phyloP scores from a whole-genome alignment of 2,329 filamentous ascomycete genomes.

The Phaeosphaeriaceae sp. region DNA sequence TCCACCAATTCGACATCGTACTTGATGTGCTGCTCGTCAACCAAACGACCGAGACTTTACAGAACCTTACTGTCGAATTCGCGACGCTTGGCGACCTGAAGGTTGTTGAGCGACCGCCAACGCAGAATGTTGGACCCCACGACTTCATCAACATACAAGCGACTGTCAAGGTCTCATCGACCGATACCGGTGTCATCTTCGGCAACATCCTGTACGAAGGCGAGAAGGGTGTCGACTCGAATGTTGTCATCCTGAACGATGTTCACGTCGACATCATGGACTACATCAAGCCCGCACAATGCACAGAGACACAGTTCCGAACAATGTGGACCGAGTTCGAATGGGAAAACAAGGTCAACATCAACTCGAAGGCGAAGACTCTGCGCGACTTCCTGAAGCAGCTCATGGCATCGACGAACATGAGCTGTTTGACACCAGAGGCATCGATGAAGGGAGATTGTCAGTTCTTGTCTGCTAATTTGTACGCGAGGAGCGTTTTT shows the following conservation, averaged over 20 bases:
- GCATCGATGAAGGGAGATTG: conserved; percentile 97
- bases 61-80: conserved; percentile 97
- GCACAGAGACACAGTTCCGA: conserved; percentile 96
- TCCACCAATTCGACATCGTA: conserved; percentile 98
- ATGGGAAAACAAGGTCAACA: conserved; percentile 99
- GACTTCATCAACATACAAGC: conserved; percentile 99
- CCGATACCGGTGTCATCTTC: conserved; percentile 97
- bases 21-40: conserved; percentile 96
- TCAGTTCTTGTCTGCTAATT: conserved; percentile 94
- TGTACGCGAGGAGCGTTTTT: conserved; percentile 96
- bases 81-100: conserved; percentile 98
- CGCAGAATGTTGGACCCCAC: conserved; percentile 92
- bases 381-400: conserved; percentile 91
- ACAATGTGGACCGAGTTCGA: conserved; percentile 99
- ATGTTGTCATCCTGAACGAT: conserved; percentile 97
- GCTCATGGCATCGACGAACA: conserved; percentile 97
- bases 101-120: conserved; percentile 94
- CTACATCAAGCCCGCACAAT: conserved; percentile 96
- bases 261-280: conserved; percentile 99
- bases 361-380: conserved; percentile 94
- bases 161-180: conserved; percentile 98
- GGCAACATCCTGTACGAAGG: conserved; percentile 98
- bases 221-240: conserved; percentile 68
- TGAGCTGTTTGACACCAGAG: conserved; percentile 96
- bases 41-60: conserved; percentile 93